phyloP scores from a whole-genome alignment of 768 basidiomycete species.

The Pholiota conissans region DNA sequence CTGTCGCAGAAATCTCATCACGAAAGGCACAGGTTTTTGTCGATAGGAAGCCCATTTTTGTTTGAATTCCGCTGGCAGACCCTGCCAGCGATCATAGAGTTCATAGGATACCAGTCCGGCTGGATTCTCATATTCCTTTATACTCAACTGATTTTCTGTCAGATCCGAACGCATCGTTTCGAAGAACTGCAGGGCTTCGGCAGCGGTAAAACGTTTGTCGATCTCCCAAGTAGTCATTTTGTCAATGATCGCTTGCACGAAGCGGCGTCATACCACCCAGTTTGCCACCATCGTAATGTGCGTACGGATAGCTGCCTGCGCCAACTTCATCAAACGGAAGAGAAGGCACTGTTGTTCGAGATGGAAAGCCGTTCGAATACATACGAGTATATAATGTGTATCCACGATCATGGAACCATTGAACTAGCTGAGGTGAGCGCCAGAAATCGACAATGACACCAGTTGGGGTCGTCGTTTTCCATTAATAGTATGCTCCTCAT shows the following conservation, averaged over 20 bases:
- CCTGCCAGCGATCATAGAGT: slow-evolving; percentile 5
- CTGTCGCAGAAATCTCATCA: neutral
- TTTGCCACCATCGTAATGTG: too few species aligned
- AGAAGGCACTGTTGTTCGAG: neutral
- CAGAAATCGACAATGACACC: neutral
- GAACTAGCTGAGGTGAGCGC: neutral
- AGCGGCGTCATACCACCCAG: too few species aligned
- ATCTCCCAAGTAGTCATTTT: slow-evolving; percentile 25
- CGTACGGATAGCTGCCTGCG: too few species aligned
- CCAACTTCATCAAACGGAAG: neutral
- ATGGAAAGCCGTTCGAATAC: neutral
- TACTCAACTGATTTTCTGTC: slow-evolving; percentile 1
- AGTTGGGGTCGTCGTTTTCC: too few species aligned
- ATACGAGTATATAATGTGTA: neutral
- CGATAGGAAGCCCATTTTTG: slow-evolving; percentile 2
- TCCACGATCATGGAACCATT: neutral
- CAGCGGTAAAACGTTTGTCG: slow-evolving; percentile 21
- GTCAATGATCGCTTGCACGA: too few species aligned
- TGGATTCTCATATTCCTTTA: neutral
- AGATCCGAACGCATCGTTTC: slow-evolving; percentile 10
- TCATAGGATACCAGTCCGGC: neutral
- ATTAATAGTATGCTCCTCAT: too few species aligned
- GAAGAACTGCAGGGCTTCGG: slow-evolving; percentile 25
- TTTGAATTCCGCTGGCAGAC: neutral
- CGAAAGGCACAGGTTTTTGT: neutral